These are phyloP conservation scores for Phoma herbarum DNA, from an alignment of 2,329 filamentous ascomycete species.

Conservation along the genomic window DNA sequence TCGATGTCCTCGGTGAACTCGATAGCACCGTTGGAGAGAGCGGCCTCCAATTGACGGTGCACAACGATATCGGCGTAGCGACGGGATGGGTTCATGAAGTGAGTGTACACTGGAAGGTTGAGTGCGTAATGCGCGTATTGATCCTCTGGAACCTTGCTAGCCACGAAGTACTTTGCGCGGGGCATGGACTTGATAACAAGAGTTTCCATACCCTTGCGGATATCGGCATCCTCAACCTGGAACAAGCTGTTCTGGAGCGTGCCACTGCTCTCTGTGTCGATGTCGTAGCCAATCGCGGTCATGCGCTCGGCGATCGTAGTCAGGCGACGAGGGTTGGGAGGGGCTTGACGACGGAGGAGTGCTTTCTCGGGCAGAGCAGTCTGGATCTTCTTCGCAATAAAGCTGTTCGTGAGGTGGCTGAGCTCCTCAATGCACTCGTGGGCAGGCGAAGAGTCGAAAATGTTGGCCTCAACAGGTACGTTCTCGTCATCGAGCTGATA, in stretches of 20 bases:
- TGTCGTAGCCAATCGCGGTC: conserved; percentile 87
- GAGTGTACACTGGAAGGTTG: conserved; percentile 93
- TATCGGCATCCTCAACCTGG: conserved; percentile 85
- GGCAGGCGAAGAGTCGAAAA: conserved; percentile 88
- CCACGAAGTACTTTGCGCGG: conserved; percentile 92
- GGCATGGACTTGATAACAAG: conserved; percentile 94
- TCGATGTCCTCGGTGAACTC: conserved; percentile 93
- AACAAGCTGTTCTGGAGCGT: conserved; percentile 94
- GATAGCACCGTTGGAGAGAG: conserved; percentile 80
- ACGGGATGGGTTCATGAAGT: conserved; percentile 94
- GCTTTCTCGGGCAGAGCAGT: conserved; percentile 88
- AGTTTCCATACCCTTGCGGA: conserved; percentile 98
- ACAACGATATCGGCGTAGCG: conserved; percentile 96
- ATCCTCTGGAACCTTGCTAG: conserved; percentile 78
- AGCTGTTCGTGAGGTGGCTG: conserved; percentile 89
- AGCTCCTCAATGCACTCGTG: conserved; percentile 96
- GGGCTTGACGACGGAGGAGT: conserved; percentile 83
- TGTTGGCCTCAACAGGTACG: conserved; percentile 93
- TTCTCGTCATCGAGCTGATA: conserved; percentile 98
- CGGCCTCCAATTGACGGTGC: conserved; percentile 90
- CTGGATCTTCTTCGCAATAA: conserved; percentile 85
- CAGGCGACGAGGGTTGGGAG: conserved; percentile 87
- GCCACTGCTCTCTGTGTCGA: conserved; percentile 89
- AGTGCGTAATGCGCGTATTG: conserved; percentile 88
- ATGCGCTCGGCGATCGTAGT: conserved; percentile 93